phyloP scores from a whole-genome alignment of 2,329 filamentous ascomycete species.

The Talaromyces albobiverticillius region DNA sequence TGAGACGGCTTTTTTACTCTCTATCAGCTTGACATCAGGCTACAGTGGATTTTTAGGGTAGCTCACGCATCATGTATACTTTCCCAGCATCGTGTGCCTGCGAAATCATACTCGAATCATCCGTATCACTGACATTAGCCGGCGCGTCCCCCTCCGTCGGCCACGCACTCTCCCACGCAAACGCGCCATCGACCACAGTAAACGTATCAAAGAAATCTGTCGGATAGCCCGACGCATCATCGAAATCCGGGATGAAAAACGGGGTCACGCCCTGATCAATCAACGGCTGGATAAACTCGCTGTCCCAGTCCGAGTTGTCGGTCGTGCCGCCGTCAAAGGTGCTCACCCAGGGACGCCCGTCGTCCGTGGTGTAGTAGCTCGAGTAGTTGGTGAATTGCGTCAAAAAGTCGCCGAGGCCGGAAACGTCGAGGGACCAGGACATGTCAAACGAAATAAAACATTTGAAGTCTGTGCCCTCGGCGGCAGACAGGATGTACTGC shows the following conservation, averaged over 20 bases:
- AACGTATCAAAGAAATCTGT: slow-evolving; percentile 6
- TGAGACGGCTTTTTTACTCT: slow-evolving; percentile 7
- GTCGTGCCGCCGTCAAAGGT: slow-evolving; percentile 4
- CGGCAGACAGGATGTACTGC: slow-evolving; percentile 3
- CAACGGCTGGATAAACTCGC: neutral
- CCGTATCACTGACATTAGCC: slow-evolving; percentile 8
- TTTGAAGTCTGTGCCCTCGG: slow-evolving; percentile 4
- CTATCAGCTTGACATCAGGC: neutral
- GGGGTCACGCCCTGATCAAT: neutral
- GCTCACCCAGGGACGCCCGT: slow-evolving; percentile 12
- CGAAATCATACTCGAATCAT: slow-evolving; percentile 1
- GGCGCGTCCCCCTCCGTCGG: neutral
- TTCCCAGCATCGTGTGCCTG: slow-evolving; percentile 9
- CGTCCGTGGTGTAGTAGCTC: slow-evolving; percentile 6
- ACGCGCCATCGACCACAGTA: slow-evolving; percentile 8
- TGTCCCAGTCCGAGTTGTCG: neutral
- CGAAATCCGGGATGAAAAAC: slow-evolving; percentile 10
- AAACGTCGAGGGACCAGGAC: slow-evolving; percentile 7
- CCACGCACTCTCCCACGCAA: slow-evolving; percentile 13
- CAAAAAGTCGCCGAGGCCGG: neutral
- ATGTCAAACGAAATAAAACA: slow-evolving; percentile 14
- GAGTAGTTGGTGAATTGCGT: slow-evolving; percentile 9
- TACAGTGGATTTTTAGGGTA: neutral
- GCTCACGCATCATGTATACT: slow-evolving; percentile 14
- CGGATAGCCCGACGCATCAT: slow-evolving; percentile 8